Evolutionary conservation across 139 green algal species (phyloP).

Genomic region (Picochlorum sp.): DNA sequence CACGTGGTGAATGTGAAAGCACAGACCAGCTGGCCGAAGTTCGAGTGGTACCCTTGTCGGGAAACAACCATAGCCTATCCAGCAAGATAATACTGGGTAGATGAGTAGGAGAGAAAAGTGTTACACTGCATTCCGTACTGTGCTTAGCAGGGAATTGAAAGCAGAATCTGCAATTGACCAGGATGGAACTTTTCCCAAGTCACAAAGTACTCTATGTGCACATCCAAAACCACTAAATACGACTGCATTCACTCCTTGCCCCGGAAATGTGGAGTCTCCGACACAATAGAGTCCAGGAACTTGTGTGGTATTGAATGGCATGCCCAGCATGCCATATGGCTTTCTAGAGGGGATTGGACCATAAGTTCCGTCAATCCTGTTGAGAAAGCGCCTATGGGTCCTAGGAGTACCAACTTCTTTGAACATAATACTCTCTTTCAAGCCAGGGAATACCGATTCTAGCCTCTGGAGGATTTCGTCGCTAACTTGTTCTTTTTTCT

Average conservation of each 20-base stretch:
- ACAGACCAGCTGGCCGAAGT: too few species aligned
- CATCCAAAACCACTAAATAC: constrained; percentile 91
- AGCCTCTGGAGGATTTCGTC: constrained; percentile 63
- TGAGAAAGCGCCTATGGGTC: constrained; percentile 87
- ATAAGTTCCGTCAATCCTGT: constrained; percentile 80
- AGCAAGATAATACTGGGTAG: too few species aligned
- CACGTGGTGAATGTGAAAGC: too few species aligned
- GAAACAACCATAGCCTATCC: too few species aligned
- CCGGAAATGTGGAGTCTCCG: constrained; percentile 90
- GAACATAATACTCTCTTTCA: constrained; percentile 39
- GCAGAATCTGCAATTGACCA: constrained; percentile 48
- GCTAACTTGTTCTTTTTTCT: constrained; percentile 69
- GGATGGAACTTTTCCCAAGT: constrained; percentile 57
- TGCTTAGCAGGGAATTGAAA: constrained; percentile 41
- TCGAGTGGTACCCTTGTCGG: too few species aligned
- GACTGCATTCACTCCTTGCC: constrained; percentile 87
- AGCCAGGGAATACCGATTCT: constrained; percentile 71
- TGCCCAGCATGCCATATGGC: constrained; percentile 84
- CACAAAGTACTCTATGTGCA: constrained; percentile 75
- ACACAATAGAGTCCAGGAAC: constrained; percentile 87
- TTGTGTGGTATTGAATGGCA: constrained; percentile 87
- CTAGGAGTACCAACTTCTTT: constrained; percentile 75
- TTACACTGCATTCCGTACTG: constrained; percentile 26
- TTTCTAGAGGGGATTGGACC: constrained; percentile 78
- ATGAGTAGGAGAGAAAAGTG: not conserved